Evolutionary conservation across 768 basidiomycete species (phyloP).

Genomic region (Boletus speciosus): DNA sequence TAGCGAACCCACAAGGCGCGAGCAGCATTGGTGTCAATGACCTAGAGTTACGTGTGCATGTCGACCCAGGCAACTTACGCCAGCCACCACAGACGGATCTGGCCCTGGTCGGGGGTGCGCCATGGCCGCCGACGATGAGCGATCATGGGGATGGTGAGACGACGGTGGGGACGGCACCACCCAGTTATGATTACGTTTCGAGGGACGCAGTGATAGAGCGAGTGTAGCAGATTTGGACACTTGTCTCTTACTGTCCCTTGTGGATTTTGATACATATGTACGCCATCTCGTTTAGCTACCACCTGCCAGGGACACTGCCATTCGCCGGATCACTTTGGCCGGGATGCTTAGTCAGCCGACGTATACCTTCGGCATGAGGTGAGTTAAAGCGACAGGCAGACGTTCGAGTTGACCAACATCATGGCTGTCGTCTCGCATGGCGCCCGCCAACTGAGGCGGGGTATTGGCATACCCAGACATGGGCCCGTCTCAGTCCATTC

Average conservation of each 20-base stretch:
- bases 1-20: slow-evolving; percentile 20
- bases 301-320: background rate
- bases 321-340: background rate
- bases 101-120: too few species aligned
- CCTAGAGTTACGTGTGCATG: slow-evolving; percentile 8
- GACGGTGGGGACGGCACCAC: slow-evolving; percentile 25
- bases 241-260: background rate
- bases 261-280: background rate
- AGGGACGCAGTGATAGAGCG: slow-evolving; percentile 2
- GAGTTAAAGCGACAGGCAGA: background rate
- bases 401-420: background rate
- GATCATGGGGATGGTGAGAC: slow-evolving; percentile 31
- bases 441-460: slow-evolving; percentile 24
- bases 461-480: slow-evolving; percentile 11
- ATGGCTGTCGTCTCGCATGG: slow-evolving; percentile 29
- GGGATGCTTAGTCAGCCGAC: slow-evolving; percentile 10
- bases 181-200: slow-evolving; percentile 22
- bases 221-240: background rate
- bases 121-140: slow-evolving; percentile 41
- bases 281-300: background rate
- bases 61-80: background rate
- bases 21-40: slow-evolving; percentile 1
- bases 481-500: background rate
- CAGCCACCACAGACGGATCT: background rate
- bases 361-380: slow-evolving; percentile 10